Evolutionary conservation across 163 green algal genomes (phyloP).

Genomic region (Botryococcus braunii): DNA sequence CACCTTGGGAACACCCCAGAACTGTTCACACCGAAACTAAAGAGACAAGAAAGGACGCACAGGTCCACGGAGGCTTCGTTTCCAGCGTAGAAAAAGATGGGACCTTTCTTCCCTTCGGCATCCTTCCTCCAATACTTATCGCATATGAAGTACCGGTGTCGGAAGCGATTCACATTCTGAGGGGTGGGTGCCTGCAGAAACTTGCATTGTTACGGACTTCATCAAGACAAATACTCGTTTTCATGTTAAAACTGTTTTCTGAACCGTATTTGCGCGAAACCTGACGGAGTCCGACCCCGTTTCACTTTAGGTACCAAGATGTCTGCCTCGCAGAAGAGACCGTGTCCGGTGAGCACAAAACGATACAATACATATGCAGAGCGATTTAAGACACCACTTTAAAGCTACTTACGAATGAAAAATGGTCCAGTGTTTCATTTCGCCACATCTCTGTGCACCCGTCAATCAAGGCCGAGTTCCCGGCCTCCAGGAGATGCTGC

Average conservation of each 20-base stretch:
- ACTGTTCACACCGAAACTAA: too few relatives aligned
- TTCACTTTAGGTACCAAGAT: neutral
- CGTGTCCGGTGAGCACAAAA: too few relatives aligned
- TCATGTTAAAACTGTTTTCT: neutral
- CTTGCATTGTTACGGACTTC: neutral
- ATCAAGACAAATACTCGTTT: neutral
- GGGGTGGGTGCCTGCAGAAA: neutral
- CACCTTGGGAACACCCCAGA: too few relatives aligned
- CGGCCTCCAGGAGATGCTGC: too few relatives aligned
- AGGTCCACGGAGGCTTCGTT: constrained; percentile 79
- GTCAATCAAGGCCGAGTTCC: too few relatives aligned
- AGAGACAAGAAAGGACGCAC: too few relatives aligned
- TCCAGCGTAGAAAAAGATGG: constrained; percentile 87
- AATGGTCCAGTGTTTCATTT: constrained; percentile 65
- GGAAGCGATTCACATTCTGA: constrained; percentile 32
- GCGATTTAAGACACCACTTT: neutral
- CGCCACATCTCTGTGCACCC: constrained; percentile 40
- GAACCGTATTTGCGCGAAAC: too few relatives aligned
- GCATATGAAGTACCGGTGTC: constrained; percentile 79
- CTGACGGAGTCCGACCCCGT: too few relatives aligned
- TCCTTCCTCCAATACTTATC: constrained; percentile 43
- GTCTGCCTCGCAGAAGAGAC: too few relatives aligned
- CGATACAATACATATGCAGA: neutral
- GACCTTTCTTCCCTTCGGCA: constrained; percentile 20
- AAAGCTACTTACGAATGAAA: constrained; percentile 31